A percentile compares a stretch with the other conserved stretches of the same genome.
Conservation (phyloP, 73 alveolate genomes). For the Symbiodinium natans region DNA sequence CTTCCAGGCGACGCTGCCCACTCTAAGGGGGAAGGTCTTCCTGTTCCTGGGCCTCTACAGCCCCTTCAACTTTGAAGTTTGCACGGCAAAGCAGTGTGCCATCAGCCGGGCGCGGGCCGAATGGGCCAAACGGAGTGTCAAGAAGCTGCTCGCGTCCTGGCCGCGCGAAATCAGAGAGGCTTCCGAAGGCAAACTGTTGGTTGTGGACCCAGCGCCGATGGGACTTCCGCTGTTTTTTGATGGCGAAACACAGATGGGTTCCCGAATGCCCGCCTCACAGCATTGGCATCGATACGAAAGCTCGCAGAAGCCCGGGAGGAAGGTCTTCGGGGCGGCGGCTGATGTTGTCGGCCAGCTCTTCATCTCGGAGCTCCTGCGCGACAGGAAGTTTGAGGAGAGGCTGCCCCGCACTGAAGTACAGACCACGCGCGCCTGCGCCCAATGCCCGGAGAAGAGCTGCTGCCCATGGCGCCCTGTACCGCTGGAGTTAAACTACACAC, state of each 20-base stretch:
- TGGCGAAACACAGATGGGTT: not conserved
- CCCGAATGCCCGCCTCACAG: not conserved
- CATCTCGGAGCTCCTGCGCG: not conserved
- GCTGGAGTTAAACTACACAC: not conserved
- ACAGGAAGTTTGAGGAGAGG: not conserved
- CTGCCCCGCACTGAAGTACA: not conserved
- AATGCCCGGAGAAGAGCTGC: not conserved
- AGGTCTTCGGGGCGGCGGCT: not conserved
- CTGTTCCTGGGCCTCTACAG: not conserved
- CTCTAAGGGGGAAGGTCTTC: not conserved
- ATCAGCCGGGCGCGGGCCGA: not conserved
- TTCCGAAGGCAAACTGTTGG: not conserved
- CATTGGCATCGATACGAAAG: not conserved
- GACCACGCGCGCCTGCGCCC: not conserved
- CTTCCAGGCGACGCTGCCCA: not conserved
- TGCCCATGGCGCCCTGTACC: conserved; percentile 18
- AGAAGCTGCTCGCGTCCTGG: not conserved
- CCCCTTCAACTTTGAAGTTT: not conserved
- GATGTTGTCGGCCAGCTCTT: not conserved
- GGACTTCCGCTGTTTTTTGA: not conserved
- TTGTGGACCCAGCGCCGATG: not conserved
- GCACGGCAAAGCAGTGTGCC: not conserved
- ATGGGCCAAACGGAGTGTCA: not conserved
- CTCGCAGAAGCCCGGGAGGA: not conserved
- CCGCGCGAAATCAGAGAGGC: not conserved